Evolutionary conservation across 2,329 filamentous ascomycete genomes (phyloP).

Genomic region (Coleophoma crateriformis): DNA sequence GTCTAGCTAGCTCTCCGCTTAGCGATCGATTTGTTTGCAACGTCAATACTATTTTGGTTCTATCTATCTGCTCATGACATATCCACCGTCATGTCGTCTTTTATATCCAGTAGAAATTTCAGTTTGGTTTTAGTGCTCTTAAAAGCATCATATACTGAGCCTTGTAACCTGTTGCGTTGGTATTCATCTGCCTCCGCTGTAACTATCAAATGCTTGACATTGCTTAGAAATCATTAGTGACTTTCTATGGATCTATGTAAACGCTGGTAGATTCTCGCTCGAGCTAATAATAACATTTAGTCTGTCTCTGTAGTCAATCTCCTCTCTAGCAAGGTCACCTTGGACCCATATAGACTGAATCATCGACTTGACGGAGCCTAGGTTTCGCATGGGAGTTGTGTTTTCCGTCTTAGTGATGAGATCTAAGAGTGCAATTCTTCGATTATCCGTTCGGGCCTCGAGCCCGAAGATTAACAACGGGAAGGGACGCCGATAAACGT

Average conservation of each 20-base stretch:
- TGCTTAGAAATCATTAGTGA: too few species aligned
- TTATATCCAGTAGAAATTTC: too few species aligned
- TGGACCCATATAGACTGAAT: background rate
- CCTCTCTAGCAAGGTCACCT: background rate
- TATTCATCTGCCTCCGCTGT: too few species aligned
- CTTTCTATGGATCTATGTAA: background rate
- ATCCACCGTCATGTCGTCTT: too few species aligned
- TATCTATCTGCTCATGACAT: too few species aligned
- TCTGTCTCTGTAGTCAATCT: background rate
- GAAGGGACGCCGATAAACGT: slow-evolving; percentile 27
- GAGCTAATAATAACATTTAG: background rate
- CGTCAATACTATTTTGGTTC: too few species aligned
- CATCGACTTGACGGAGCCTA: background rate
- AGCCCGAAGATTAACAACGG: slow-evolving; percentile 29
- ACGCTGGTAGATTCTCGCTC: background rate
- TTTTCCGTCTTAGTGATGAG: slow-evolving; percentile 23
- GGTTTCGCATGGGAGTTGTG: background rate
- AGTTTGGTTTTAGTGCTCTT: too few species aligned
- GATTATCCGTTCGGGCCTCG: slow-evolving; percentile 28
- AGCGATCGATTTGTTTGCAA: too few species aligned
- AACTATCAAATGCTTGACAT: too few species aligned
- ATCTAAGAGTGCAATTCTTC: slow-evolving; percentile 21
- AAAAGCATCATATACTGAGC: too few species aligned
- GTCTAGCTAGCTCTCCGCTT: too few species aligned
- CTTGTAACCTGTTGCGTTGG: too few species aligned